Evolutionary conservation across 345 rosid genomes (phyloP).

Genomic region (Acer yangbiense): DNA sequence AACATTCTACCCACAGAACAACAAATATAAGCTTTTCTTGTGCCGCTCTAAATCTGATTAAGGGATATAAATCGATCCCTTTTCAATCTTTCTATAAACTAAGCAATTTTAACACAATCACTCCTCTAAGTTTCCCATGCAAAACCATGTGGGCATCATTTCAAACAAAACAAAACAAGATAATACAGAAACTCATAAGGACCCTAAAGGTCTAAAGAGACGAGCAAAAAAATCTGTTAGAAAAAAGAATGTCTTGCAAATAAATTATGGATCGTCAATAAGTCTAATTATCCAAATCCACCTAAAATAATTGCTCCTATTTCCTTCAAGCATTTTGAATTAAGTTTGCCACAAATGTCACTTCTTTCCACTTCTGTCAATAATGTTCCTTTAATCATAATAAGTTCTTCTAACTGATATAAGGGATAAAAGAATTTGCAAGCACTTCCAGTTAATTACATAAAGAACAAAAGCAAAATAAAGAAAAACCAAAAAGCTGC

Average conservation of each 20-base stretch:
- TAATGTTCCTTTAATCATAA: background rate
- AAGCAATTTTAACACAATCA: background rate
- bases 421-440: background rate
- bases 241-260: background rate
- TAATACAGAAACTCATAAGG: conserved; percentile 26
- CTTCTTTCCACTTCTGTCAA: background rate
- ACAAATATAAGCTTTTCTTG: background rate
- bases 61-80: background rate
- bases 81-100: background rate
- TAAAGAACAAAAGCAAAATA: conserved; percentile 1
- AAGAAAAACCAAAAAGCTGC: conserved; percentile 11
- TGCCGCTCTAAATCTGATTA: background rate
- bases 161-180: background rate
- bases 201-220: background rate
- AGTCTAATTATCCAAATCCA: background rate
- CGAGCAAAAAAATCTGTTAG: background rate
- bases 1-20: background rate
- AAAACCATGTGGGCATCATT: background rate
- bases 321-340: background rate
- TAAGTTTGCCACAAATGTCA: background rate
- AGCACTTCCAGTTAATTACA: background rate
- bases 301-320: background rate
- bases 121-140: background rate
- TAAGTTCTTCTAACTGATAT: background rate
- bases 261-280: background rate